Percentiles rank a stretch among this genome's conserved stretches.
Conservation (phyloP, 805 yeast species). For the Candida railenensis region DNA sequence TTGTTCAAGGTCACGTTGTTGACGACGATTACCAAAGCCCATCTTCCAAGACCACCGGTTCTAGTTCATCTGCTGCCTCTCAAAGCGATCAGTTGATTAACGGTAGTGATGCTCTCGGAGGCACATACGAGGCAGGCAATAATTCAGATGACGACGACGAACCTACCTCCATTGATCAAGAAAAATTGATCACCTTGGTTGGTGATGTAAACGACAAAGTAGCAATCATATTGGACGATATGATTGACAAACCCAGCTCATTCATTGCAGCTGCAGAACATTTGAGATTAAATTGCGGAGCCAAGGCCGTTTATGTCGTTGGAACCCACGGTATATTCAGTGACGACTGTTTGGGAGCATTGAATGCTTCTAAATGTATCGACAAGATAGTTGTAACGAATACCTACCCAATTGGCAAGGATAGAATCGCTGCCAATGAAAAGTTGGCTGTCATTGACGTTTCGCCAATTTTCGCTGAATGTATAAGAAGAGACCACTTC, state of each 20-base stretch:
- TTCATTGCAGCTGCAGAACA: slow-evolving; percentile 99
- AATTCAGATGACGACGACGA: slow-evolving; percentile 87
- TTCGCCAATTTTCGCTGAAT: slow-evolving; percentile 94
- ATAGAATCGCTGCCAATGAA: slow-evolving; percentile 52
- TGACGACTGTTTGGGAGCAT: slow-evolving; percentile 77
- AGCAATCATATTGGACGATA: slow-evolving; percentile 93
- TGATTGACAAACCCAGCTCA: slow-evolving; percentile 93
- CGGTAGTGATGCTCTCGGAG: slow-evolving; percentile 67
- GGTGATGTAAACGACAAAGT: slow-evolving; percentile 93
- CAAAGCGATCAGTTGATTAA: background rate
- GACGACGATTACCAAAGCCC: slow-evolving; percentile 62
- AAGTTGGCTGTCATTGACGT: slow-evolving; percentile 89
- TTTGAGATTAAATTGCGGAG: slow-evolving; percentile 93
- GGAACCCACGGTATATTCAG: slow-evolving; percentile 97
- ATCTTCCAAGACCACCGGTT: slow-evolving; percentile 10
- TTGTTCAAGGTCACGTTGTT: slow-evolving; percentile 95
- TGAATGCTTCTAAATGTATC: slow-evolving; percentile 76
- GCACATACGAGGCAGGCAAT: slow-evolving; percentile 64
- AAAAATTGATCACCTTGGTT: slow-evolving; percentile 90
- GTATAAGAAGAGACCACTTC: slow-evolving; percentile 97
- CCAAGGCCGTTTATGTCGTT: slow-evolving; percentile 81
- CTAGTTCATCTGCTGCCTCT: background rate
- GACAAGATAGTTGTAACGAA: slow-evolving; percentile 94
- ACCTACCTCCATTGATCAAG: slow-evolving; percentile 58
- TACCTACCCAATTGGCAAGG: slow-evolving; percentile 84